phyloP scores from a whole-genome alignment of 495 filamentous ascomycete species.

The Hypomontagnella submonticulosa region DNA sequence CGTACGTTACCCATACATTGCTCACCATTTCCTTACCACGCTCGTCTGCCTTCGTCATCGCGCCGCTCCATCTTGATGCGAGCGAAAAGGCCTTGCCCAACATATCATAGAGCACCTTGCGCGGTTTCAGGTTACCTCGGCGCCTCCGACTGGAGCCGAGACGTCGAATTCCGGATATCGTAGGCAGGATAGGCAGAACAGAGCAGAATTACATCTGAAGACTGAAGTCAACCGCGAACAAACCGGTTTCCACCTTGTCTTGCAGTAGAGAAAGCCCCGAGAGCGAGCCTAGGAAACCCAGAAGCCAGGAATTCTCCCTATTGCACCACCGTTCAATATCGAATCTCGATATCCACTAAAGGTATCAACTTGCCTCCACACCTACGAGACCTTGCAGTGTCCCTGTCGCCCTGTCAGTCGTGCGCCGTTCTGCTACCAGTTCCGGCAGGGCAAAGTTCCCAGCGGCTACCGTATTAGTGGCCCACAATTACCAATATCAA shows the following conservation, averaged over 20 bases:
- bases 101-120: constrained; percentile 15
- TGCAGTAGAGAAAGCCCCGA: constrained; percentile 2
- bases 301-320: constrained; percentile 19
- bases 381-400: constrained; percentile 41
- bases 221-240: constrained; percentile 6
- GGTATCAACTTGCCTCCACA: constrained; percentile 37
- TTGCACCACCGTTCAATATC: constrained; percentile 33
- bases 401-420: constrained; percentile 28
- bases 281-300: not conserved
- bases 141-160: constrained; percentile 7
- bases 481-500: constrained; percentile 46
- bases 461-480: constrained; percentile 45
- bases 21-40: constrained; percentile 31
- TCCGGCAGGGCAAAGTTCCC: constrained; percentile 38
- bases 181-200: not conserved
- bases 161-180: not conserved
- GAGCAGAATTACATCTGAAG: too few relatives aligned
- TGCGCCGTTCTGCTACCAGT: constrained; percentile 39
- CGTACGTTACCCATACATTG: too few relatives aligned
- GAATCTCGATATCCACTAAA: constrained; percentile 34
- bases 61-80: constrained; percentile 27
- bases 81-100: constrained; percentile 12
- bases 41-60: constrained; percentile 38
- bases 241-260: constrained; percentile 34
- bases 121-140: constrained; percentile 18